Evolutionary conservation across 768 basidiomycete genomes (phyloP).

Genomic region (Termitomyces sp.): DNA sequence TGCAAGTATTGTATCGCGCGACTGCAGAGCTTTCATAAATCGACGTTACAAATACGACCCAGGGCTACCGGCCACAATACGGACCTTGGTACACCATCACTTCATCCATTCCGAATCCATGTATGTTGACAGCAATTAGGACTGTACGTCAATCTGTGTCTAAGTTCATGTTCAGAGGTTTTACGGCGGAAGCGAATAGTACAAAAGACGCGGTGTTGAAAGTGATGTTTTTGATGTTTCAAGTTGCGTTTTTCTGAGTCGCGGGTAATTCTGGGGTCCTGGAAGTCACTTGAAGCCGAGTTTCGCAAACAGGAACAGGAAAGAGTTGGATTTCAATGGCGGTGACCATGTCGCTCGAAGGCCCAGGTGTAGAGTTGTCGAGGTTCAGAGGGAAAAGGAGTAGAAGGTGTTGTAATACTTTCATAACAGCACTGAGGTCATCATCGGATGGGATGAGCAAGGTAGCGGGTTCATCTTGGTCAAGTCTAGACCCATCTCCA

Average conservation of each 20-base stretch:
- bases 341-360: constrained; percentile 15
- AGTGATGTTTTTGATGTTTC: too few relatives aligned
- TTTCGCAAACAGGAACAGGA: constrained; percentile 11
- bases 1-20: too few relatives aligned
- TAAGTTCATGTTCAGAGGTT: too few relatives aligned
- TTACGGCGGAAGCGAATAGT: constrained; percentile 22
- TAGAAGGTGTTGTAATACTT: constrained; percentile 24
- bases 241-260: constrained; percentile 18
- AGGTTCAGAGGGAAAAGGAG: constrained; percentile 15
- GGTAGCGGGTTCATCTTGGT: neutral
- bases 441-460: constrained; percentile 20
- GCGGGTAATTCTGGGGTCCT: neutral
- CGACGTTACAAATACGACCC: too few relatives aligned
- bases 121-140: too few relatives aligned
- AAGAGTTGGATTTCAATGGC: constrained; percentile 18
- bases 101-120: too few relatives aligned
- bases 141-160: too few relatives aligned
- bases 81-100: too few relatives aligned
- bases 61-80: too few relatives aligned
- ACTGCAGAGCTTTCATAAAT: too few relatives aligned
- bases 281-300: constrained; percentile 3
- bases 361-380: constrained; percentile 11
- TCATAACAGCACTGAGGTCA: constrained; percentile 23
- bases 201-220: constrained; percentile 25
- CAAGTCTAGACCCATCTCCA: neutral